Percentiles rank a stretch among this genome's conserved stretches.
phyloP scores from a whole-genome alignment of 805 yeast genomes.

The Groenewaldozyma tartarivorans region DNA sequence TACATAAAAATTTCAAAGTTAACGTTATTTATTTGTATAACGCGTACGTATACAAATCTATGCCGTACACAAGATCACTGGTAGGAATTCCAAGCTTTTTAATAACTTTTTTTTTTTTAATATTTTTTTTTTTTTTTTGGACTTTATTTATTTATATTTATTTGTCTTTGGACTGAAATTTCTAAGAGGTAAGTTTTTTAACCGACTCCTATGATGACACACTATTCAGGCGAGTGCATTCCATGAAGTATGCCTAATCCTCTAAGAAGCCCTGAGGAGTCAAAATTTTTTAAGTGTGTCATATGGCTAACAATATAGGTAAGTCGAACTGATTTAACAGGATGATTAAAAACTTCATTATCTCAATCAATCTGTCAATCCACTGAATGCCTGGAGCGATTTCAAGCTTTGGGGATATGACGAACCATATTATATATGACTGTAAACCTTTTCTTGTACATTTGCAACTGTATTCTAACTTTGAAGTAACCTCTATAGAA shows the following conservation, averaged over 20 bases:
- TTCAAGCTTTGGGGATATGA: slow-evolving; percentile 8
- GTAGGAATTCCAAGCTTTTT: no score
- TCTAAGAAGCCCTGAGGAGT: slow-evolving; percentile 23
- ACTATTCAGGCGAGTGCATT: slow-evolving; percentile 11
- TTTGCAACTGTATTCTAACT: background rate
- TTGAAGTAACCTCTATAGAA: background rate
- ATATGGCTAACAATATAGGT: background rate
- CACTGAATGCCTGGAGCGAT: no score
- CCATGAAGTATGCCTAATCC: slow-evolving; percentile 16
- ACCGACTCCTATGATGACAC: slow-evolving; percentile 14
- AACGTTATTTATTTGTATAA: no score
- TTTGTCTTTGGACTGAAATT: background rate
- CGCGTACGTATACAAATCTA: no score
- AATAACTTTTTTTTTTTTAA: no score
- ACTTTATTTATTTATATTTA: background rate
- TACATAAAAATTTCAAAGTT: no score
- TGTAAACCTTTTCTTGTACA: background rate
- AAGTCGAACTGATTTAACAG: slow-evolving; percentile 1
- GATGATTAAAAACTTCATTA: slow-evolving; percentile 15
- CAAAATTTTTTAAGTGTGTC: background rate
- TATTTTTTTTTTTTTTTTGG: background rate
- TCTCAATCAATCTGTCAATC: slow-evolving; percentile 22
- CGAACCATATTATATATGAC: slow-evolving; percentile 4
- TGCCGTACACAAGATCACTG: no score
- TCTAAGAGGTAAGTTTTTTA: background rate